These are phyloP conservation scores for Dorcoceras hygrometricum DNA, from an alignment of 257 asterid genomes.

Conservation along the genomic window DNA sequence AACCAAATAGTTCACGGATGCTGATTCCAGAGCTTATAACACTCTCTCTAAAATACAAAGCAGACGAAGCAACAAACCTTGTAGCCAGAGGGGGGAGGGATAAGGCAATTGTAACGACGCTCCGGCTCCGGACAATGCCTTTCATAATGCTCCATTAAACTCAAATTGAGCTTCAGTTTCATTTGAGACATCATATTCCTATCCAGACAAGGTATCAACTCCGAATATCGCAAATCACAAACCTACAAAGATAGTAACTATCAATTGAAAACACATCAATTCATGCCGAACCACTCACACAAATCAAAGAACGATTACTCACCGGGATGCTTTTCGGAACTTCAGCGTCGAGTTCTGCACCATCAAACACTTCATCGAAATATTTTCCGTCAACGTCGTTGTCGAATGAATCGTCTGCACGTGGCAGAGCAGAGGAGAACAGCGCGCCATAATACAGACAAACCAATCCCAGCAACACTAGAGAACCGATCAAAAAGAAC, in stretches of 20 bases:
- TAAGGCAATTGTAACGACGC: slow-evolving; percentile 82
- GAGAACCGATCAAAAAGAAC: slow-evolving; percentile 44
- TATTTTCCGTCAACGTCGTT: slow-evolving; percentile 57
- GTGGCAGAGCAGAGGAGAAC: slow-evolving; percentile 57
- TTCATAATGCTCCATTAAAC: slow-evolving; percentile 96
- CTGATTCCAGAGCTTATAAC: background rate
- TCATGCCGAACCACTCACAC: background rate
- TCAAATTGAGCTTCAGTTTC: slow-evolving; percentile 66
- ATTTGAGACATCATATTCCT: slow-evolving; percentile 60
- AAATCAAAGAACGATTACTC: slow-evolving; percentile 23
- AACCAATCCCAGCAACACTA: slow-evolving; percentile 57
- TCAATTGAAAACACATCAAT: background rate
- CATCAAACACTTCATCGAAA: slow-evolving; percentile 50
- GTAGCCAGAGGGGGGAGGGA: slow-evolving; percentile 89
- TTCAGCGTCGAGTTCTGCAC: slow-evolving; percentile 51
- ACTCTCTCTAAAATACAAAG: background rate
- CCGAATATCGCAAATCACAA: slow-evolving; percentile 79
- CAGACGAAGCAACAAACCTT: slow-evolving; percentile 52
- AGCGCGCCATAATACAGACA: slow-evolving; percentile 56
- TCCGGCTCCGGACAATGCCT: slow-evolving; percentile 87
- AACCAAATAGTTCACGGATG: background rate
- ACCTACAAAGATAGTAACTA: slow-evolving; percentile 39
- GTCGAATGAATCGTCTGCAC: slow-evolving; percentile 46
- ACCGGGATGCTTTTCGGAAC: slow-evolving; percentile 69
- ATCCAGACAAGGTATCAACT: slow-evolving; percentile 88